Evolutionary conservation across 176 grass and related monocot species (phyloP), one percentile per base, ranked within the genome.

Genomic region (Coix lacrymajobi): DNA sequence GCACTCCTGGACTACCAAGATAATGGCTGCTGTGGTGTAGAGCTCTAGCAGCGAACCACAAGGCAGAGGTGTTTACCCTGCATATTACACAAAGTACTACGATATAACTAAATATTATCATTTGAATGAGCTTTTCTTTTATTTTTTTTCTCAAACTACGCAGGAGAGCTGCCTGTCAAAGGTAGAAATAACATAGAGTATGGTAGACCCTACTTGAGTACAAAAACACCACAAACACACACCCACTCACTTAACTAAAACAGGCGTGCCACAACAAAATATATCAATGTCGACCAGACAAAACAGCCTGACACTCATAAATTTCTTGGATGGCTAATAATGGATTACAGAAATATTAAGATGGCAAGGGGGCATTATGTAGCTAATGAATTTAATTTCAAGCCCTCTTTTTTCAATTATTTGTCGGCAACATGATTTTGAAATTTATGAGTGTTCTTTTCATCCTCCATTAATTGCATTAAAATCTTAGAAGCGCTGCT

Each of bases 401-500:
- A 75, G 39, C 5, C 14, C 25, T 24, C 25, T 39, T 70, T 81
- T 78, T n/a, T 78, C n/a, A 71, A 71, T 83, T 86, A 36, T 68
- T 77, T 78, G 17, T 8, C 58, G 36, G 38, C 16, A 77, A 30
- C 43, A 12, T 85, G 63, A 22, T 62, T 11, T 40, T 79, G 32
- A 54, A 56, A 48, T 77, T 76, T 66, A 78, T 89, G 82, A 74
- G 17, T 66, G 36, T 58, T 80, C 11, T 2, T 82, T 72, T 79
- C 34, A 78, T 62, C 24, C n/a, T 89, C 36, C 14, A 44, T 80
- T 81, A 71, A 81, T 71, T 63, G 63, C 31, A 71, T 33, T 43
- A 67, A 51, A 79, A 75, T 68, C 56, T 86, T 77, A 14, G 70
- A 38, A 84, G 13, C 38, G 33, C 30, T 56, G 70, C 44, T 74